Conservation (phyloP, 2,329 filamentous ascomycete species). For the Zarea fungicola region DNA sequence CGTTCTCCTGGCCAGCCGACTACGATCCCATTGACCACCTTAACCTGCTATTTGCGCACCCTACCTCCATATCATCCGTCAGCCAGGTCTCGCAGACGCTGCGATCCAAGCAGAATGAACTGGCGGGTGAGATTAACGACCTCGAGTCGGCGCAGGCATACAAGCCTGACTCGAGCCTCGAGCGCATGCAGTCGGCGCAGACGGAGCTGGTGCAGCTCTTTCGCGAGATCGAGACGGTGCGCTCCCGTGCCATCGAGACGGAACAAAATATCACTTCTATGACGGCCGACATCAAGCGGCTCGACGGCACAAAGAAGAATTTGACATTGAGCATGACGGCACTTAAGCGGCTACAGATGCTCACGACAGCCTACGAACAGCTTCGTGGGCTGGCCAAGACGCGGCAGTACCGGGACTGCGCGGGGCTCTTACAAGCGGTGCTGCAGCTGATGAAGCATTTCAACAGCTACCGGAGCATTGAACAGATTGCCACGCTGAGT, state of each 20-base stretch:
- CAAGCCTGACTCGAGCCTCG: conserved; percentile 79
- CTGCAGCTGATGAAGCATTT: conserved; percentile 98
- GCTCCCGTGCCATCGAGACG: conserved; percentile 81
- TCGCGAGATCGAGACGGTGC: conserved; percentile 89
- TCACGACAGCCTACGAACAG: conserved; percentile 98
- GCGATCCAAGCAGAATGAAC: conserved; percentile 70
- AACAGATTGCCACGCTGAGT: conserved; percentile 92
- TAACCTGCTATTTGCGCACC: conserved; percentile 88
- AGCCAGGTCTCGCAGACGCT: conserved; percentile 69
- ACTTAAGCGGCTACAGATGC: conserved; percentile 93
- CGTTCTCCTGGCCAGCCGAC: conserved; percentile 44
- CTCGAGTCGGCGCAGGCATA: conserved; percentile 76
- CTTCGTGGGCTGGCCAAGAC: conserved; percentile 75
- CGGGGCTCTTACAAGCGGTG: conserved; percentile 87
- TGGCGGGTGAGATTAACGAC: conserved; percentile 69
- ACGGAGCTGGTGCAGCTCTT: conserved; percentile 85
- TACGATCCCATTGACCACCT: conserved; percentile 92
- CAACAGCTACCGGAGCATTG: conserved; percentile 95
- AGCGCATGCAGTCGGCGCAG: conserved; percentile 88
- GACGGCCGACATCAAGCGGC: conserved; percentile 96
- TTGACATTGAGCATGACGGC: conserved; percentile 97
- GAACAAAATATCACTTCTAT: conserved; percentile 96
- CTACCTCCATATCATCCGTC: conserved; percentile 76
- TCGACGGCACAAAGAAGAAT: conserved; percentile 95
- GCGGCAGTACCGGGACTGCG: conserved; percentile 90